Evolutionary conservation across 768 basidiomycete genomes (phyloP).

Genomic region (Auriculariales sp.): DNA sequence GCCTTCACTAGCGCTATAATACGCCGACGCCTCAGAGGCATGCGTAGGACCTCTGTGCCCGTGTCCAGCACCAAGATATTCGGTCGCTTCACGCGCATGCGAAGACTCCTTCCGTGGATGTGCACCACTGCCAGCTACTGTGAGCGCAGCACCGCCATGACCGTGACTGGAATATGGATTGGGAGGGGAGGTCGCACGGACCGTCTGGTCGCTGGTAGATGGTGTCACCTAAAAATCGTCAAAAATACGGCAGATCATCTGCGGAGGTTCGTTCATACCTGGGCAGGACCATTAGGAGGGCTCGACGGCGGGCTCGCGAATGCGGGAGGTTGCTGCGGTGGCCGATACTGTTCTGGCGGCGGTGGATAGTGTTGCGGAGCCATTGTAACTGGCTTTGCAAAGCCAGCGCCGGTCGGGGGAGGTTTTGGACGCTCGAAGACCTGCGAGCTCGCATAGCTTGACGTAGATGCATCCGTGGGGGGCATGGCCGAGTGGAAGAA

Average conservation of each 20-base stretch:
- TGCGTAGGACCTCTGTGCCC: not conserved
- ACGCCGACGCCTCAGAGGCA: not conserved
- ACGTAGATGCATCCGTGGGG: not conserved
- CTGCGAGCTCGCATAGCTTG: not conserved
- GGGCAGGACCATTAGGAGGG: too few species aligned
- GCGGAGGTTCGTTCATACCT: too few species aligned
- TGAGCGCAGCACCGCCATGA: too few species aligned
- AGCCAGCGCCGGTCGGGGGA: not conserved
- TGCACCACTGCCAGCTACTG: too few species aligned
- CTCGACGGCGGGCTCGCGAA: not conserved
- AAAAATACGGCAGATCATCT: too few species aligned
- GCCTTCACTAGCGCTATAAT: not conserved
- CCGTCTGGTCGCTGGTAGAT: not conserved
- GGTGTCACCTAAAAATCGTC: too few species aligned
- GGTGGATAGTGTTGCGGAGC: not conserved
- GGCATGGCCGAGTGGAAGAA: not conserved
- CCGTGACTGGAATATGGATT: not conserved
- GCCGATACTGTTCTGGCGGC: not conserved
- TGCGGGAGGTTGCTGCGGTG: not conserved
- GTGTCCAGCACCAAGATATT: not conserved
- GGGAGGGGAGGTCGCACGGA: not conserved
- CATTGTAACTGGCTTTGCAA: not conserved
- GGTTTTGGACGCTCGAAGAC: not conserved
- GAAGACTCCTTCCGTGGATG: not conserved
- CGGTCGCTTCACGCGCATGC: not conserved